Percentiles rank a stretch among this genome's conserved stretches.
Conservation (phyloP, 495 filamentous ascomycete species). For the Penicillium antarcticum region DNA sequence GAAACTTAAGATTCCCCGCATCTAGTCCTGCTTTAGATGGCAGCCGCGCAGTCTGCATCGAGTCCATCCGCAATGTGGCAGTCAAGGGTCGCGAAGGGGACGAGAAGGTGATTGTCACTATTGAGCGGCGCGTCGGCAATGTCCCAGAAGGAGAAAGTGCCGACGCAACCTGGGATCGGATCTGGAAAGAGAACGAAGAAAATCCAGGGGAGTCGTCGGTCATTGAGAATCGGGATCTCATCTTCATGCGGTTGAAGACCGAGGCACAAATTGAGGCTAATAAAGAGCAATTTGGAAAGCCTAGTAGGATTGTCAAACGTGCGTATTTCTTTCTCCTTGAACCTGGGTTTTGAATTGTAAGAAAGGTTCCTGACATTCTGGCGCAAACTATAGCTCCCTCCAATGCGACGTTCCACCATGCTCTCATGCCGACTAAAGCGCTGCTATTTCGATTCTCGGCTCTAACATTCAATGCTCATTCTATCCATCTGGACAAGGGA, state of each 20-base stretch:
- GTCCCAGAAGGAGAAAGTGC: conserved; percentile 35
- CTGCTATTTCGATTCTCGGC: conserved; percentile 84
- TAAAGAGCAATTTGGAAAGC: conserved; percentile 22
- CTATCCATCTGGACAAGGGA: conserved; percentile 73
- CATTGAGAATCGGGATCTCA: conserved; percentile 55
- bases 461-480: conserved; percentile 81
- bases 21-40: conserved; percentile 43
- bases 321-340: conserved; percentile 11
- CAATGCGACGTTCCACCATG: conserved; percentile 55
- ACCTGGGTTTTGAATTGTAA: background rate
- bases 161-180: conserved; percentile 31
- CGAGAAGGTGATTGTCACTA: conserved; percentile 59
- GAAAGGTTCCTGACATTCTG: conserved; percentile 16
- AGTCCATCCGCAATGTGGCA: conserved; percentile 60
- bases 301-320: conserved; percentile 38
- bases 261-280: conserved; percentile 28
- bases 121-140: conserved; percentile 48
- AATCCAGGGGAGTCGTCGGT: conserved; percentile 34
- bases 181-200: conserved; percentile 42
- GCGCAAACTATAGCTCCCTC: conserved; percentile 27
- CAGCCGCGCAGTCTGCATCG: conserved; percentile 53
- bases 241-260: conserved; percentile 56
- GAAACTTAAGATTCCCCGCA: conserved; percentile 38
- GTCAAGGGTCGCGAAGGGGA: conserved; percentile 51
- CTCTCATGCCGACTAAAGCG: conserved; percentile 56